Conservation (phyloP, 768 basidiomycete species). For the Boletales sp. region DNA sequence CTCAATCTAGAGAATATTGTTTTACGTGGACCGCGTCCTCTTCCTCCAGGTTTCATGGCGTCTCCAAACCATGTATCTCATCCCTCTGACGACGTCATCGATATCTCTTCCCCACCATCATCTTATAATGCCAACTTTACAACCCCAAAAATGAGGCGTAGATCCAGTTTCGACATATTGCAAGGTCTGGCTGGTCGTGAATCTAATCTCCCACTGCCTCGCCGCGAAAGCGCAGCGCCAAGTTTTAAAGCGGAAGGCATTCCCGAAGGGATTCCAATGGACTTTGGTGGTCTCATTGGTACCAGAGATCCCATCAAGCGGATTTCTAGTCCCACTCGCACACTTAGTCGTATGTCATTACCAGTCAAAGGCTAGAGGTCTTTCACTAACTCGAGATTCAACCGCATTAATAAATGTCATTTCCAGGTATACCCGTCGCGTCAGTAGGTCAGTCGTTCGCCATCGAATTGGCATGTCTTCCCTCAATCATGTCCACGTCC, state of each 20-base stretch:
- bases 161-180: constrained; percentile 71
- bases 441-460: constrained; percentile 61
- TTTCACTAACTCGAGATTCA: constrained; percentile 18
- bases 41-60: constrained; percentile 38
- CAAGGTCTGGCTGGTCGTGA: constrained; percentile 73
- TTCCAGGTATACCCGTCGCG: constrained; percentile 69
- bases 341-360: constrained; percentile 67
- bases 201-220: constrained; percentile 68
- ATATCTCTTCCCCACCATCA: constrained; percentile 29
- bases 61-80: constrained; percentile 37
- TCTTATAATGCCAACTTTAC: constrained; percentile 33
- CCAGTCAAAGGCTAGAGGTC: constrained; percentile 16
- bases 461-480: constrained; percentile 2
- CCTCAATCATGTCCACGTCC: constrained; percentile 17
- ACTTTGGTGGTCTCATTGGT: constrained; percentile 41
- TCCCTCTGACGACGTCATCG: constrained; percentile 33
- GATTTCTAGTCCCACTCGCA: constrained; percentile 68
- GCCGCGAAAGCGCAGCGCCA: constrained; percentile 43
- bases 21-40: constrained; percentile 63
- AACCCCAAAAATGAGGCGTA: constrained; percentile 50
- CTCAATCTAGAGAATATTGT: constrained; percentile 66
- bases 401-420: constrained; percentile 22
- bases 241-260: constrained; percentile 51
- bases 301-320: constrained; percentile 46
- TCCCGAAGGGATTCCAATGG: constrained; percentile 69